A percentile compares a stretch with the other conserved stretches of the same genome.
Conservation (phyloP, 164 flowering plant species). For the Chimonanthus salicifolius region DNA sequence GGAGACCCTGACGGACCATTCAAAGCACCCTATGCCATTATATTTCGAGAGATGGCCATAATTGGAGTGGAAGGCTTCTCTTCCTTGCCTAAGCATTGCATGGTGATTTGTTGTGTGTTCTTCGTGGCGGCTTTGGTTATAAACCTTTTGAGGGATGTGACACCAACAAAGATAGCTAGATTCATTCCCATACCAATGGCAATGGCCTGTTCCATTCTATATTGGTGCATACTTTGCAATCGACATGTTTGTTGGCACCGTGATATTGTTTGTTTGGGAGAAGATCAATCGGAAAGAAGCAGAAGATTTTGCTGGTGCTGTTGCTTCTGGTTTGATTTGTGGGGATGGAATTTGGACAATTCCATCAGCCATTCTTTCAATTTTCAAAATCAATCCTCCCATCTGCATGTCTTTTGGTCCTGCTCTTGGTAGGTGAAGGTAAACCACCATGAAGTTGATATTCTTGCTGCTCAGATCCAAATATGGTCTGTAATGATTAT, state of each 20-base stretch:
- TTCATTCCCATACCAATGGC: slow-evolving; percentile 97
- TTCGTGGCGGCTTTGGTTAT: slow-evolving; percentile 65
- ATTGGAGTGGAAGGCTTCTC: slow-evolving; percentile 95
- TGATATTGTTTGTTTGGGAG: slow-evolving; percentile 87
- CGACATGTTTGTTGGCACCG: slow-evolving; percentile 94
- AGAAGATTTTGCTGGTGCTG: slow-evolving; percentile 84
- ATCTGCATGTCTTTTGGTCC: slow-evolving; percentile 95
- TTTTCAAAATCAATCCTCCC: slow-evolving; percentile 84
- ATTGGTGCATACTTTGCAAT: slow-evolving; percentile 96
- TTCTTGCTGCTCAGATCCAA: background rate
- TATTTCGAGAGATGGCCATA: slow-evolving; percentile 91
- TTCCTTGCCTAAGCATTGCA: slow-evolving; percentile 83
- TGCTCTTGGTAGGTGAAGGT: slow-evolving; percentile 36
- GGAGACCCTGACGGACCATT: slow-evolving; percentile 88
- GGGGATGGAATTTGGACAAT: slow-evolving; percentile 98
- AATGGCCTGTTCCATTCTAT: slow-evolving; percentile 91
- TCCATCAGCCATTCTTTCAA: slow-evolving; percentile 88
- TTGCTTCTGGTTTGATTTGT: slow-evolving; percentile 93
- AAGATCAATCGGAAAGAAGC: slow-evolving; percentile 54
- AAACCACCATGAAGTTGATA: background rate
- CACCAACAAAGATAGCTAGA: slow-evolving; percentile 48
- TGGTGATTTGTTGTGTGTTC: slow-evolving; percentile 70
- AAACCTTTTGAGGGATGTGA: slow-evolving; percentile 70
- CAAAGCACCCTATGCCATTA: slow-evolving; percentile 80
- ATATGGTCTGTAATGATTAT: background rate